A percentile compares a stretch with the other conserved stretches of the same genome.
Conservation (phyloP, 495 filamentous ascomycete species). For the Poronia punctata region DNA sequence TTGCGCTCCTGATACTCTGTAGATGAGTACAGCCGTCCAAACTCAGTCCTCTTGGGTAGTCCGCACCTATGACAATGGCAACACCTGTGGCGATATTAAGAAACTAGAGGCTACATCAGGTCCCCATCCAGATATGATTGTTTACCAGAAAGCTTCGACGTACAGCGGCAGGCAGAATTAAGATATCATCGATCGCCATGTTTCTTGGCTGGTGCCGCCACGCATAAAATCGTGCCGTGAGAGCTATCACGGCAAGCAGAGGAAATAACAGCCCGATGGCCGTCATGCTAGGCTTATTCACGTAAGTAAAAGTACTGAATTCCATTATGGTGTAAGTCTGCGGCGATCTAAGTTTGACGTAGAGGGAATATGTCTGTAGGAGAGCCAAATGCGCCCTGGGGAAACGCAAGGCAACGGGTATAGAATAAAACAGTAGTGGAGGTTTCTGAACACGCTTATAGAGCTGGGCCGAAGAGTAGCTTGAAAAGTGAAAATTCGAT, state of each 20-base stretch:
- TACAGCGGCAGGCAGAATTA: conserved; percentile 3
- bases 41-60: too few species aligned
- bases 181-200: conserved; percentile 3
- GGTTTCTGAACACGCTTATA: too few species aligned
- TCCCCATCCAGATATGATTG: neutral
- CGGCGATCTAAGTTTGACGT: too few species aligned
- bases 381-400: too few species aligned
- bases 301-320: neutral
- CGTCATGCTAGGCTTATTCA: neutral
- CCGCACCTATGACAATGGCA: neutral
- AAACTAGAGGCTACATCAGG: neutral
- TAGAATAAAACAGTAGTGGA: too few species aligned
- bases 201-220: neutral
- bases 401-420: too few species aligned
- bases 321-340: too few species aligned
- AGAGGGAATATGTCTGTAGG: too few species aligned
- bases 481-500: too few species aligned
- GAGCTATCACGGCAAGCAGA: neutral
- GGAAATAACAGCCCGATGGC: conserved; percentile 6
- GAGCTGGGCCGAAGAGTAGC: too few species aligned
- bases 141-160: neutral
- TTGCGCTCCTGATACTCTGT: neutral
- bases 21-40: neutral
- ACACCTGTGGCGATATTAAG: neutral
- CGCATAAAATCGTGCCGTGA: neutral